Evolutionary conservation across 805 yeast genomes (phyloP), one percentile per base, ranked within the genome.

Genomic region (Suhomyces sp.): DNA sequence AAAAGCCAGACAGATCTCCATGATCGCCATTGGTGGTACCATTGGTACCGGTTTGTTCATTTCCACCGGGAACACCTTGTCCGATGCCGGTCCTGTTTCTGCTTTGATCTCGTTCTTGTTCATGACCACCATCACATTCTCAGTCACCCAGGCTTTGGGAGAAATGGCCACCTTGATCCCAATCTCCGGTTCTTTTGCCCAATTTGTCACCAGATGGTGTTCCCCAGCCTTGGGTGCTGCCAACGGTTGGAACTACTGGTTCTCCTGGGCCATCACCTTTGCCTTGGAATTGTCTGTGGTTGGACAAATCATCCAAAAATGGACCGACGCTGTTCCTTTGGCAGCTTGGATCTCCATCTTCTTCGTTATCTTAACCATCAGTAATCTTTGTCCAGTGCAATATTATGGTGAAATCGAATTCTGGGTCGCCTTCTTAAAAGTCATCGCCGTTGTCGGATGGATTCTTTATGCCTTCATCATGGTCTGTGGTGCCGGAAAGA

Each of bases 151-250:
- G 53, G 73, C 83, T 3, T 63, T 83, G 38, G 90, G 88, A 50
- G 91, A 83, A 58, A 81, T 83, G 90, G 88, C 88, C 33, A 82
- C 88, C 7, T 79, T 72, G 45, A 78, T 83, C 12, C 90, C 90
- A 6, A 75, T 80, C 26, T 65, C 81, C 4, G 80, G 80, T 36
- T 79, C 87, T 0, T 81, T 82, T 59, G 75, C 83, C 19, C 84
- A 79, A 29, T 83, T 82, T 53, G 71, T 81, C n/a, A 68, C 82
- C 9, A 66, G 83, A 47, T 83, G 81, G 65, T 56, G 81, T 19
- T 77, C 83, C 4, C 83, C 81, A n/a, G 76, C 88, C 6, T 56
- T 80, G 25, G 91, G 90, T 38, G 83, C 79, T 26, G 79, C 88
- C 19, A 77, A 76, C 40, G 84, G 85, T 35, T 81, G 83, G 72